Base-by-base conservation (phyloP, 1,284 basidiomycete genomes). In the Ganoderma lucidum region DNA sequence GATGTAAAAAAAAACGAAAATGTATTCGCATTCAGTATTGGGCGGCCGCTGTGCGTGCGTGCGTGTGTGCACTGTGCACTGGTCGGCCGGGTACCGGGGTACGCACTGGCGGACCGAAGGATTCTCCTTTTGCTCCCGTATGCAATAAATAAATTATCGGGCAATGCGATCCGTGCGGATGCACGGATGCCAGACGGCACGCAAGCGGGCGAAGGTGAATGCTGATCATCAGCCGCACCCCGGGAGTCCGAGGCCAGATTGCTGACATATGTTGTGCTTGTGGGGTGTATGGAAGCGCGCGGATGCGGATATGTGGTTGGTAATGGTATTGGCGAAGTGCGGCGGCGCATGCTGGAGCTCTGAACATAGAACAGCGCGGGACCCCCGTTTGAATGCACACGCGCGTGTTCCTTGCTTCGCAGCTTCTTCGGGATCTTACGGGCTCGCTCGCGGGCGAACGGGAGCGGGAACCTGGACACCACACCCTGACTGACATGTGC, bases 201-300 rank as follows among this genome's bases (percentile, higher is more conserved):
- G 48, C 48, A 28, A 51, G 48, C 19, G 23, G 48, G 48, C 23
- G 23, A 28, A 28, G n/a, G 6, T n/a, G 10, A 35, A 3, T 8
- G 30, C 12, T 55, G n/a, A 55, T 32, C 53, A 55, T 56, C 53
- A 28, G 48, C 48, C 14, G 53, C 53, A 28, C 53, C 35, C 53
- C 10, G 19, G 15, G 30, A 15, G 53, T 4, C 15, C 17, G 44
- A 19, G 30, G 19, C 53, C 15, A 56, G 53, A 35, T 56, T 6
- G 30, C 53, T 55, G 53, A 55, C 53, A 32, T 15, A 55, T 32
- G 3, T 32, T 17, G 53, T 32, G 30, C 53, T 32, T 55, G 30
- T 30, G 14, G 3, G 30, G 5, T 15, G 30, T 12, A 56, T 56
- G 53, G 28, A 32, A 32, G 28, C 15, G 53, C 35, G 35, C 3